Percentiles rank a stretch among this genome's conserved stretches.
phyloP scores from a whole-genome alignment of 306 rosid genomes.

The Acacia crassicarpa region DNA sequence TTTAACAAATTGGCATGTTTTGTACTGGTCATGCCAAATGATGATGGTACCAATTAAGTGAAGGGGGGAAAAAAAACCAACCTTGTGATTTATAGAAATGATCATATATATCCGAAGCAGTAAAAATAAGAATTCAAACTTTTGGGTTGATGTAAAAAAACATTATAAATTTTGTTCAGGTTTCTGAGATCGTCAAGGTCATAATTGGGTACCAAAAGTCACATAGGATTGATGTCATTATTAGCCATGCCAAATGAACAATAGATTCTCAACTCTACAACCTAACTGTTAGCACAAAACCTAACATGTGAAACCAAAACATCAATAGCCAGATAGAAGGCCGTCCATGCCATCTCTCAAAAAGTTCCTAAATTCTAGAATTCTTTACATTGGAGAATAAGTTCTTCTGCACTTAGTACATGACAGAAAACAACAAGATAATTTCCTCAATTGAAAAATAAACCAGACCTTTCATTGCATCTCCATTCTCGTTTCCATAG shows the following conservation, averaged over 20 bases:
- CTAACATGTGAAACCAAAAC: slow-evolving; percentile 15
- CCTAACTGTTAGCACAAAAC: slow-evolving; percentile 16
- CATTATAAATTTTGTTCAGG: background rate
- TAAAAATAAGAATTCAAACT: slow-evolving; percentile 11
- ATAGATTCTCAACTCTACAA: slow-evolving; percentile 20
- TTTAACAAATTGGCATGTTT: background rate
- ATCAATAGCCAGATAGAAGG: slow-evolving; percentile 12
- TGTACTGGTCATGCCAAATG: slow-evolving; percentile 4
- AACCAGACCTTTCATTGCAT: slow-evolving; percentile 92
- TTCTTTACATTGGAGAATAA: slow-evolving; percentile 4
- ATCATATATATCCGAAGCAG: background rate
- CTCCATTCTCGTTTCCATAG: slow-evolving; percentile 90
- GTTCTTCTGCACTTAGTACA: slow-evolving; percentile 21
- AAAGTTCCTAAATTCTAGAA: background rate
- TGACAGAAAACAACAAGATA: slow-evolving; percentile 31
- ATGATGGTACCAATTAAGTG: slow-evolving; percentile 2
- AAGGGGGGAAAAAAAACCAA: background rate
- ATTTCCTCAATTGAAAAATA: slow-evolving; percentile 26
- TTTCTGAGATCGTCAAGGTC: background rate
- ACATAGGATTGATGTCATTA: background rate
- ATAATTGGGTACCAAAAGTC: background rate
- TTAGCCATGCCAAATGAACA: slow-evolving; percentile 19
- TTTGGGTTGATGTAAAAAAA: background rate
- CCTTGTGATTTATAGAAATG: slow-evolving; percentile 4
- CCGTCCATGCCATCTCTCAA: background rate